Evolutionary conservation across 2,329 filamentous ascomycete species (phyloP).

Genomic region (Neophaeococcomyces mojaviensis): DNA sequence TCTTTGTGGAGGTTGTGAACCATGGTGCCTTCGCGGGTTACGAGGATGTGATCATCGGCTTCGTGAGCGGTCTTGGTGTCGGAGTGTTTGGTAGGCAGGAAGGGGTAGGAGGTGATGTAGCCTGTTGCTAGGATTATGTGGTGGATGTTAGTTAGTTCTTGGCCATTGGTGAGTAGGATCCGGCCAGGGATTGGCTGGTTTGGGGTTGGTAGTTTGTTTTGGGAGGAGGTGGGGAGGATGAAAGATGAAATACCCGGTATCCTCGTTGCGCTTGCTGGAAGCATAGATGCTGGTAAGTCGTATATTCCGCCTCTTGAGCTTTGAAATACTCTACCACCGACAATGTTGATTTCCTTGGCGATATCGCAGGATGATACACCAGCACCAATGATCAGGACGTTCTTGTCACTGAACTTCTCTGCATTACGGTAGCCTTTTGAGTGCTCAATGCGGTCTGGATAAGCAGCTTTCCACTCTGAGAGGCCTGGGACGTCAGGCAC

Average conservation of each 20-base stretch:
- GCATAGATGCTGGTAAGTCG: slow-evolving; percentile 47
- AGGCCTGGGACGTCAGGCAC: slow-evolving; percentile 45
- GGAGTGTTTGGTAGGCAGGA: slow-evolving; percentile 47
- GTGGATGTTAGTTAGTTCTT: slow-evolving; percentile 49
- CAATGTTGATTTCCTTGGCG: slow-evolving; percentile 42
- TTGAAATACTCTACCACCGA: slow-evolving; percentile 43
- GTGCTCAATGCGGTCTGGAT: slow-evolving; percentile 41
- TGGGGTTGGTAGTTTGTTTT: not conserved
- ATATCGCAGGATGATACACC: slow-evolving; percentile 51
- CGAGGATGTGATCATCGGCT: slow-evolving; percentile 47
- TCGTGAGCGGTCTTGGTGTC: slow-evolving; percentile 37
- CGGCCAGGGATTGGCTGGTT: slow-evolving; percentile 39
- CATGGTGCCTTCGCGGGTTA: slow-evolving; percentile 54
- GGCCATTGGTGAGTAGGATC: slow-evolving; percentile 48
- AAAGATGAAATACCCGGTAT: slow-evolving; percentile 48
- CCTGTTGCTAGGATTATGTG: slow-evolving; percentile 60
- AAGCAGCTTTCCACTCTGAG: slow-evolving; percentile 38
- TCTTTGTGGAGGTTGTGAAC: slow-evolving; percentile 63
- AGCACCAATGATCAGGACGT: slow-evolving; percentile 49
- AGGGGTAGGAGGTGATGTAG: slow-evolving; percentile 61
- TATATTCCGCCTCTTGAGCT: slow-evolving; percentile 55
- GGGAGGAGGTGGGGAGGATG: slow-evolving; percentile 18
- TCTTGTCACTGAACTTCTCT: slow-evolving; percentile 46
- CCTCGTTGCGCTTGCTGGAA: slow-evolving; percentile 48
- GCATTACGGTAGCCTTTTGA: slow-evolving; percentile 46